Base-by-base conservation (phyloP, 2,329 filamentous ascomycete species). In the Thielaviopsis cerberus region DNA sequence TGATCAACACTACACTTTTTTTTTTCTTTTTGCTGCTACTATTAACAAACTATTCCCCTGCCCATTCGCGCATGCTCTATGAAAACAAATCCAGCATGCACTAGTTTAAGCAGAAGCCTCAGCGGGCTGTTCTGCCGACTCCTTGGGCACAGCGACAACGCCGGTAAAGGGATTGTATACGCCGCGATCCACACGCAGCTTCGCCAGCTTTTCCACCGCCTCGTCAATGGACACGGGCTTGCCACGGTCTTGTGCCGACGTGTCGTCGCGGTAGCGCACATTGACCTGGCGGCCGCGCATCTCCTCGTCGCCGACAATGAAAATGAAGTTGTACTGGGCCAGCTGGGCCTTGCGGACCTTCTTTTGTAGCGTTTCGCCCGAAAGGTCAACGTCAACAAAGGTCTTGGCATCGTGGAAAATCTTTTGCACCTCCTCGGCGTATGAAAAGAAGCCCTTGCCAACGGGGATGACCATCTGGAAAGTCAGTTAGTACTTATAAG, bases 291-390 rank as follows among this genome's bases (percentile, higher is more conserved):
- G 73, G 55, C 75, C 77, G 63, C 77, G 73, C 70, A 75, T 76
- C 69, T 83, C 80, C 66, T 81, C 75, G 62, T 77, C 79, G 59
- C 80, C 80, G 62, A 83, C 79, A 59, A 83, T 79, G 65, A 90
- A 86, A 65, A 89, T 86, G 70, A 86, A 89, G 74, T 90, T 90
- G 74, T 90, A 91, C 70, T 89, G 83, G 56, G 83, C 76, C 65
- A 91, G 70, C 71, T 92, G 87, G 15, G 82, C 87, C 58, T 79
- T 89, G 64, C 86, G 83, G 64, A 92, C 88, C 80, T 92, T 92
- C 79, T 92, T 91, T 69, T 88, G 83, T 72, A 92, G 81, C 6
- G 86, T 92, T 72, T 91, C 88, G 65, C 85, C 81, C 64, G 57
- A 61, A 57, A 72, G 62, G 58, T 73, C 71, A 48, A 81, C 80